Evolutionary conservation across 2,329 filamentous ascomycete species (phyloP), one percentile per base, ranked within the genome.

Genomic region (Epichloe scottii): DNA sequence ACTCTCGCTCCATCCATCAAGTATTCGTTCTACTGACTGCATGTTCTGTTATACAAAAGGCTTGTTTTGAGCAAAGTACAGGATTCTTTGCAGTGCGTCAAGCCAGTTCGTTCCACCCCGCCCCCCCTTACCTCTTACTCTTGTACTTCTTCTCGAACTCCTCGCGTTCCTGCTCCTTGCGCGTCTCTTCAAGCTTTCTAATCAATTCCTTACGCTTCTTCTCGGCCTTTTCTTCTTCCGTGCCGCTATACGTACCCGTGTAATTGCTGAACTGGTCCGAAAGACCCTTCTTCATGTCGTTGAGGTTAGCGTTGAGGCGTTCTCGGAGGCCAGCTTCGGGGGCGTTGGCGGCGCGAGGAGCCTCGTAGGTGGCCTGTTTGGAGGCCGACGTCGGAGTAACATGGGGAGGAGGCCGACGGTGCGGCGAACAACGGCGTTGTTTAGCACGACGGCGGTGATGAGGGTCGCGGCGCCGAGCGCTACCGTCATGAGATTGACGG

Each of bases 401-500:
- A 12, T 68, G 62, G 14, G 65, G 60, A 3, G 71, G 4, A 77
- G 64, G 37, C 62, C 63, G 33, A 68, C 55, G 51, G 60, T 54
- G 37, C 63, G 63, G 51, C 74, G 73, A 54, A 76, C 55, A 12
- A 58, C 33, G 51, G 60, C 50, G 41, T 67, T 67, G 60, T 65
- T 69, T 45, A 73, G 62, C 30, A 71, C 59, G 39, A 66, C 50
- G 38, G 63, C 56, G 38, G 69, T 67, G 58, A 72, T 59, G 46
- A 66, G 58, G 26, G 63, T 62, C 23, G 69, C 62, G 33, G 68
- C 58, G 54, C 66, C 59, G 53, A 74, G 59, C 56, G 74, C 68
- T 8, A 66, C 58, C 56, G 66, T 63, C 70, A 76, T 76, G 62
- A 71, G 69, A 55, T 77, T 75, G 48, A 77, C 62, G 49, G 64